These are phyloP conservation scores for Pseudovirgaria hyperparasitica DNA, from an alignment of 2,329 filamentous ascomycete genomes.

Conservation along the genomic window DNA sequence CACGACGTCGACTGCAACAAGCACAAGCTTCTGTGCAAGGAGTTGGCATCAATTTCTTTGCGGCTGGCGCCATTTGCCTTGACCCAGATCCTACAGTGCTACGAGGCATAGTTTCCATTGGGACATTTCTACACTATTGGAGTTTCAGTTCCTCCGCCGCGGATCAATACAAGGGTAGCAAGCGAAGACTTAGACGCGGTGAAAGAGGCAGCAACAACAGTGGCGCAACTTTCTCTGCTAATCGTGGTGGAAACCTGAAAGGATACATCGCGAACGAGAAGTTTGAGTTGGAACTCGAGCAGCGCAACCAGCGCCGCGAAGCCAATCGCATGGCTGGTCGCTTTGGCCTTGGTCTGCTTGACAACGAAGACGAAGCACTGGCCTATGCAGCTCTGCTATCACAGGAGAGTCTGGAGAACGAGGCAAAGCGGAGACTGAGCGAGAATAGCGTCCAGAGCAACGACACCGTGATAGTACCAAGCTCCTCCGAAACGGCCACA, in stretches of 20 bases:
- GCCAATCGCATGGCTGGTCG: slow-evolving; percentile 58
- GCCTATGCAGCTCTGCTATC: slow-evolving; percentile 51
- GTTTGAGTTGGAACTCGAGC: slow-evolving; percentile 64
- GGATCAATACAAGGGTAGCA: slow-evolving; percentile 61
- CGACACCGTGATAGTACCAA: slow-evolving; percentile 12
- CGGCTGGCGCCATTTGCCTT: slow-evolving; percentile 70
- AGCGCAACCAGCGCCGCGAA: slow-evolving; percentile 53
- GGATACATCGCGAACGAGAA: slow-evolving; percentile 82
- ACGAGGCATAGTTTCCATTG: slow-evolving; percentile 76
- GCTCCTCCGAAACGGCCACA: too few relatives aligned
- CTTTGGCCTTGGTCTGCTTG: slow-evolving; percentile 69
- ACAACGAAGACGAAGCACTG: slow-evolving; percentile 48
- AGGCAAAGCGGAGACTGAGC: slow-evolving; percentile 33
- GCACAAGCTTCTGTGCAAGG: slow-evolving; percentile 54
- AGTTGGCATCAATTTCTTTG: slow-evolving; percentile 62
- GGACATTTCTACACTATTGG: slow-evolving; percentile 84
- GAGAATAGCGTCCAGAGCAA: slow-evolving; percentile 28
- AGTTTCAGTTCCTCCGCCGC: slow-evolving; percentile 73
- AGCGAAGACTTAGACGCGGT: slow-evolving; percentile 63
- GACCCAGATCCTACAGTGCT: slow-evolving; percentile 80
- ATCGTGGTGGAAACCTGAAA: slow-evolving; percentile 55
- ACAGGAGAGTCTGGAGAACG: slow-evolving; percentile 42
- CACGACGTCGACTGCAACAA: slow-evolving; percentile 61
- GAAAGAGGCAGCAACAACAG: slow-evolving; percentile 49
- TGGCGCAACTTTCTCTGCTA: slow-evolving; percentile 46